Evolutionary conservation across 805 yeast genomes (phyloP).

Genomic region (Candida methanosorbosa): DNA sequence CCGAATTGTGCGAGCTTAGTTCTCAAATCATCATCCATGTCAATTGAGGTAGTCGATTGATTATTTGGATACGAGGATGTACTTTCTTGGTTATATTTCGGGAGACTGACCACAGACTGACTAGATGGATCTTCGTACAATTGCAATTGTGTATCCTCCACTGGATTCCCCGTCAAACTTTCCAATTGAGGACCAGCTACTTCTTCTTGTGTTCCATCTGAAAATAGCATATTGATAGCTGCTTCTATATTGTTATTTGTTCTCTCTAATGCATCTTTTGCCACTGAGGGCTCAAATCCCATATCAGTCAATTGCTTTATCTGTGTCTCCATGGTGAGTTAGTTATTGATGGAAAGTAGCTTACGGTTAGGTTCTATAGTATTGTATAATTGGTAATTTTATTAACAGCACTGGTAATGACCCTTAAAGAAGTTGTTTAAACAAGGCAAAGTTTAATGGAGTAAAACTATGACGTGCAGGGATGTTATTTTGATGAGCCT

Average conservation of each 20-base stretch:
- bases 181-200: neutral
- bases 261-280: conserved; percentile 26
- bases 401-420: too few relatives aligned
- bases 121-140: neutral
- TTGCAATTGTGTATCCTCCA: neutral
- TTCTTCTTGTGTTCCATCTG: conserved; percentile 4
- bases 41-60: conserved; percentile 8
- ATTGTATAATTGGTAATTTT: too few relatives aligned
- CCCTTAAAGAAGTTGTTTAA: too few relatives aligned
- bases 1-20: conserved; percentile 14
- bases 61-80: neutral
- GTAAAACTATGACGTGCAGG: too few relatives aligned
- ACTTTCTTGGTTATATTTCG: neutral
- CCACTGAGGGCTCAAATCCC: conserved; percentile 18
- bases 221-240: conserved; percentile 29
- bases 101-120: too few relatives aligned
- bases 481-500: too few relatives aligned
- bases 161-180: neutral
- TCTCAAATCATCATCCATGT: conserved; percentile 17
- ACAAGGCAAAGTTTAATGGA: too few relatives aligned
- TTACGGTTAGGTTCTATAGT: too few relatives aligned
- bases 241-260: conserved; percentile 23
- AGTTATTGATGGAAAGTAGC: too few relatives aligned
- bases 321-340: neutral
- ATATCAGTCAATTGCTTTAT: conserved; percentile 10